Evolutionary conservation across 1,139 yeast species (phyloP).

Genomic region (Yamadazyma buinensis): DNA sequence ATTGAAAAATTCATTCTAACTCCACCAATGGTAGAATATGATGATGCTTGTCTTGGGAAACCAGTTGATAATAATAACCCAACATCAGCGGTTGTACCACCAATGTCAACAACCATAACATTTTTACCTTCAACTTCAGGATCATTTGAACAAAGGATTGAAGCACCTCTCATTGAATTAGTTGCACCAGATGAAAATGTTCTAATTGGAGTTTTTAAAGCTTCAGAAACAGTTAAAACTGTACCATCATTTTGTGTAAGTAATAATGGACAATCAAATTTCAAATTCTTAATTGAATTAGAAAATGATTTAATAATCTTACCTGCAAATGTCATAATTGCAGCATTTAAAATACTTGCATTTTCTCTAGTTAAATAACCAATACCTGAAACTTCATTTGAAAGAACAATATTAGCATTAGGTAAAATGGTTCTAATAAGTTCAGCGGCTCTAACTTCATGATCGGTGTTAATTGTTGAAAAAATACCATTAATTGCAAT

Average conservation of each 20-base stretch:
- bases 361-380: slow-evolving; percentile 42
- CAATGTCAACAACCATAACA: slow-evolving; percentile 37
- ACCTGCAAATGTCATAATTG: slow-evolving; percentile 35
- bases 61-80: slow-evolving; percentile 36
- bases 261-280: slow-evolving; percentile 32
- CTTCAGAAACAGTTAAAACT: slow-evolving; percentile 30
- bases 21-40: slow-evolving; percentile 36
- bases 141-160: slow-evolving; percentile 30
- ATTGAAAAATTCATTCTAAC: slow-evolving; percentile 40
- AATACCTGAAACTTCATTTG: slow-evolving; percentile 34
- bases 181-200: slow-evolving; percentile 45
- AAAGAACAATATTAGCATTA: slow-evolving; percentile 27
- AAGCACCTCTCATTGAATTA: slow-evolving; percentile 45
- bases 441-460: slow-evolving; percentile 27
- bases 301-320: slow-evolving; percentile 30
- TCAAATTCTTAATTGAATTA: slow-evolving; percentile 24
- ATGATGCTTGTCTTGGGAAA: slow-evolving; percentile 36
- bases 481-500: slow-evolving; percentile 38
- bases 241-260: slow-evolving; percentile 45
- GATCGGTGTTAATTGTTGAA: slow-evolving; percentile 30
- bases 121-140: slow-evolving; percentile 19
- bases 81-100: slow-evolving; percentile 45
- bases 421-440: slow-evolving; percentile 26
- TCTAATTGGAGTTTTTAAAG: slow-evolving; percentile 31
- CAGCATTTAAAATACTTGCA: slow-evolving; percentile 38